Evolutionary conservation across 2,329 filamentous ascomycete species (phyloP).

Genomic region (Aspergillus tubingensis): DNA sequence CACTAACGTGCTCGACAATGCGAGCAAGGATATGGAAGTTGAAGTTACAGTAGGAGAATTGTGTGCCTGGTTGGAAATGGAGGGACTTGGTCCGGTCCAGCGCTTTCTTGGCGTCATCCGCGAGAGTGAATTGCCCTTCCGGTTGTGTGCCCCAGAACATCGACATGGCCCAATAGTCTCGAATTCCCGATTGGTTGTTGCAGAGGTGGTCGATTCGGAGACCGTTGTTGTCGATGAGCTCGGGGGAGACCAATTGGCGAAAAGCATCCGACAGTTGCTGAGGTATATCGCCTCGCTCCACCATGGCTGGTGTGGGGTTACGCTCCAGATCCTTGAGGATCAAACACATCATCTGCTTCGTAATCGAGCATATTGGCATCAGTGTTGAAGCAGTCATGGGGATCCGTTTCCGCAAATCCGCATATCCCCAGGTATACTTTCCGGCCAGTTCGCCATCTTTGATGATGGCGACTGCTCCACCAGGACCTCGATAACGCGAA

Average conservation of each 20-base stretch:
- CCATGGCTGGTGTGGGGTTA: constrained; percentile 34
- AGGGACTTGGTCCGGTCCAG: constrained; percentile 37
- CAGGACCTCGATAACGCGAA: constrained; percentile 40
- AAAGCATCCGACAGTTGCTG: constrained; percentile 35
- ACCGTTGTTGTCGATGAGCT: constrained; percentile 23
- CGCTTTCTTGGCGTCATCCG: constrained; percentile 30
- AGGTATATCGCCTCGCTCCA: constrained; percentile 31
- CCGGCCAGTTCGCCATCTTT: constrained; percentile 46
- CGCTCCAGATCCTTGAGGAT: constrained; percentile 39
- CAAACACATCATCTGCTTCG: constrained; percentile 49
- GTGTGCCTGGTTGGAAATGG: constrained; percentile 47
- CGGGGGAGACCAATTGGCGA: constrained; percentile 21
- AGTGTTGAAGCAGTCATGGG: constrained; percentile 39
- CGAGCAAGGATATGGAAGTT: constrained; percentile 47
- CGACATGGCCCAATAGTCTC: constrained; percentile 51
- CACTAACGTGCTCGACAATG: constrained; percentile 42
- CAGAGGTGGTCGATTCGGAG: constrained; percentile 42
- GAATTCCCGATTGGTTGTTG: constrained; percentile 48
- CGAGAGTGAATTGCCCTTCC: constrained; percentile 43
- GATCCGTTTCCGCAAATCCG: constrained; percentile 43
- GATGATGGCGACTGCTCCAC: constrained; percentile 46
- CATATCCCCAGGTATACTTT: constrained; percentile 47
- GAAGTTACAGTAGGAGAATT: constrained; percentile 49
- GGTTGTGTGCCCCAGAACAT: constrained; percentile 47
- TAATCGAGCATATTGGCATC: constrained; percentile 52